Evolutionary conservation across 768 basidiomycete genomes (phyloP), one percentile per base, ranked within the genome.

Genomic region (Psilocybe sp.): DNA sequence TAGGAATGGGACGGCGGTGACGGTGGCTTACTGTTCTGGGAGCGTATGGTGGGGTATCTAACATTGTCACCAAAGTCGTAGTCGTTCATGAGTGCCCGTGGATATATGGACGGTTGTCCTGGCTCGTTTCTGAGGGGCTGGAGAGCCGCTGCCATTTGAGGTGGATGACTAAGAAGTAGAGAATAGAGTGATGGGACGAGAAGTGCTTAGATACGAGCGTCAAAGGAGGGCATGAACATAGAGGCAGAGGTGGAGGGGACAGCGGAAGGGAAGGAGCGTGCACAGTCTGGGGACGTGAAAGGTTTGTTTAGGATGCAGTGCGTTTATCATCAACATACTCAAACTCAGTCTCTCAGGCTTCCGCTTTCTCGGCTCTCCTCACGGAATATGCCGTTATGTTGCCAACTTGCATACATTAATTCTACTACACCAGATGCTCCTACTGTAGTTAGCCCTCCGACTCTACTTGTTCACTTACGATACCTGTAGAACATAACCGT

Each of bases 51-150:
- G 15, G 72, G 70, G 53, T 85, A 84, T 61, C 85, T 74, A 28
- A 28, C 23, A 61, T 77, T 79, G 70, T 85, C 85, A 59, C 76
- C 73, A 64, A 81, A 77, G 66, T 84, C 81, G 54, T 81, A 72
- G 50, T 85, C 84, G 49, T 78, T 70, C 64, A 84, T 74, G 51
- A 85, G 72, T 37, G 75, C 68, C 59, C 73, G 75, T 44, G 82
- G 70, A 66, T 82, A 83, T 53, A 77, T 64, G 51, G 74, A 60
- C 58, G 64, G 65, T 23, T 71, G 57, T 31, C 66, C 62, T 38
- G 60, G 48, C 45, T 77, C 73, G 50, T 69, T 74, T 56, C 73
- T 69, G 50, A 71, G 56, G 35, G 72, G 66, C 53, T 77, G 79
- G 54, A 82, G 68, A 47, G 78, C 67, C 49, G 82, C 71, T 49